Evolutionary conservation across 768 basidiomycete species (phyloP).

Genomic region (Podaxis pistillaris): DNA sequence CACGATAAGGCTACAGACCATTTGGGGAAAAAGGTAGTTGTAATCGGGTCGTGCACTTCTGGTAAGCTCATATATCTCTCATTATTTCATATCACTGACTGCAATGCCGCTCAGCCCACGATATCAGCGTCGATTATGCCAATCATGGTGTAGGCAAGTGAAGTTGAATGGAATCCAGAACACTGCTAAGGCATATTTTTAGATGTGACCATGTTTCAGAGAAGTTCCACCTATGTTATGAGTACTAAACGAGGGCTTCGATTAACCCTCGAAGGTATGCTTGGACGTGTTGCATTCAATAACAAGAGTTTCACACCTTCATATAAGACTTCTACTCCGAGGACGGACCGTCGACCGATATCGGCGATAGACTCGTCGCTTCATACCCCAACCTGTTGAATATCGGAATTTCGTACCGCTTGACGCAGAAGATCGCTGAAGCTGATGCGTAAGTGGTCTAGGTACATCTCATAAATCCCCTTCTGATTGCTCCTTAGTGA

Average conservation of each 20-base stretch:
- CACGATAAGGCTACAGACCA: slow-evolving; percentile 58
- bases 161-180: not conserved
- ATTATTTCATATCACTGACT: not conserved
- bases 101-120: slow-evolving; percentile 34
- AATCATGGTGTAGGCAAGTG: slow-evolving; percentile 40
- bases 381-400: slow-evolving; percentile 41
- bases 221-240: slow-evolving; percentile 59
- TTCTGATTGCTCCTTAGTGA: slow-evolving; percentile 19
- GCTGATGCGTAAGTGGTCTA: slow-evolving; percentile 48
- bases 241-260: slow-evolving; percentile 38
- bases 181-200: not conserved
- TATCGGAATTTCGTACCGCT: slow-evolving; percentile 30
- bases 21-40: slow-evolving; percentile 66
- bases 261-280: slow-evolving; percentile 25
- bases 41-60: slow-evolving; percentile 68
- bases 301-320: not conserved
- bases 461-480: not conserved
- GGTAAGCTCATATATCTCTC: slow-evolving; percentile 22
- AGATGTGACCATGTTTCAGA: slow-evolving; percentile 63
- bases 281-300: not conserved
- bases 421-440: slow-evolving; percentile 42
- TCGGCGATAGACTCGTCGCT: slow-evolving; percentile 48
- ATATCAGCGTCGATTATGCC: slow-evolving; percentile 42
- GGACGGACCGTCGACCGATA: slow-evolving; percentile 43
- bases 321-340: slow-evolving; percentile 42